Evolutionary conservation across 1,284 basidiomycete genomes (phyloP).

Genomic region (Porogramme epimiltina): DNA sequence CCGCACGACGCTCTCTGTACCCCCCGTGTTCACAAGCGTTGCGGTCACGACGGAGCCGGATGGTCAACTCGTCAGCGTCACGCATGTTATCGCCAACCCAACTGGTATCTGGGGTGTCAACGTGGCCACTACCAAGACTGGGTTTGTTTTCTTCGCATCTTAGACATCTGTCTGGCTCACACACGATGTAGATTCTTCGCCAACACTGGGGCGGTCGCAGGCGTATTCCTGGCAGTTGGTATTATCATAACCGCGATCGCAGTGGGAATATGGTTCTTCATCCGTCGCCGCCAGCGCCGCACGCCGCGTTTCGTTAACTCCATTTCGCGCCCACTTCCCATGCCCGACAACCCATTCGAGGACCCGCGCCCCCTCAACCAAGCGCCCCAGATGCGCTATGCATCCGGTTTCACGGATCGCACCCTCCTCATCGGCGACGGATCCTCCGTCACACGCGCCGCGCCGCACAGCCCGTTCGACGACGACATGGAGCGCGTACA

Average conservation of each 20-base stretch:
- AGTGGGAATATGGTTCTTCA: constrained; percentile 36
- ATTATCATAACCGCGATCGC: constrained; percentile 38
- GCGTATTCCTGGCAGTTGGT: constrained; percentile 56
- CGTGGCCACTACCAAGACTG: constrained; percentile 1
- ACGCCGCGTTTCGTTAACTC: constrained; percentile 30
- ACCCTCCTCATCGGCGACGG: constrained; percentile 18
- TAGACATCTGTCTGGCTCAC: neutral
- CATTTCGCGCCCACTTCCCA: constrained; percentile 38
- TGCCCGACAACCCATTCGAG: constrained; percentile 31
- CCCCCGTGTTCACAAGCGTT: constrained; percentile 47
- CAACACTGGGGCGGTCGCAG: constrained; percentile 56
- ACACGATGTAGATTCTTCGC: constrained; percentile 47
- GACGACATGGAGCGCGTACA: constrained; percentile 15
- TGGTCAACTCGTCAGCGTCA: constrained; percentile 45
- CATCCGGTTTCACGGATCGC: constrained; percentile 19
- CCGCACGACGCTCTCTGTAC: constrained; percentile 38
- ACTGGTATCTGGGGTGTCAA: constrained; percentile 32
- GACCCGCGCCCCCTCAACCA: constrained; percentile 23
- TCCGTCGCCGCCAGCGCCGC: constrained; percentile 39
- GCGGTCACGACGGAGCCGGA: constrained; percentile 46
- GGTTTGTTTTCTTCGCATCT: constrained; percentile 24
- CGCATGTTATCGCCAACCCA: constrained; percentile 53
- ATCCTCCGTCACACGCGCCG: neutral
- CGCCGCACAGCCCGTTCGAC: constrained; percentile 21
- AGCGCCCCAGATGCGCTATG: constrained; percentile 20